Percentiles rank a stretch among this genome's conserved stretches.
Evolutionary conservation across 768 basidiomycete species (phyloP).

Genomic region (Trametopsis cervina): DNA sequence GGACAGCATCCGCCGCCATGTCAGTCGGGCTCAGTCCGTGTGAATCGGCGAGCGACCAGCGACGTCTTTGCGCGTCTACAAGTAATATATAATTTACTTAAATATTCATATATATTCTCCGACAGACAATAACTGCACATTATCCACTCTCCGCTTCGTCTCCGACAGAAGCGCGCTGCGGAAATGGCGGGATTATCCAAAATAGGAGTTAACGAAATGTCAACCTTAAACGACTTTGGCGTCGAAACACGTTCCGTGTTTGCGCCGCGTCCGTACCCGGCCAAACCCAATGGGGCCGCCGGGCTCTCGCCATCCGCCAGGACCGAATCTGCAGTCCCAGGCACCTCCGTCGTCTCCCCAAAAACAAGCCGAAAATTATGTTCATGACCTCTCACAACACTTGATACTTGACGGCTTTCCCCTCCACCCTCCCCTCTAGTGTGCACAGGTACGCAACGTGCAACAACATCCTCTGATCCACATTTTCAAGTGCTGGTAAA

Average conservation of each 20-base stretch:
- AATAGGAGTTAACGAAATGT: too few species aligned
- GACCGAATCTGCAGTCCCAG: constrained; percentile 38
- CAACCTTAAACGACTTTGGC: constrained; percentile 27
- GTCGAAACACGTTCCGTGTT: constrained; percentile 76
- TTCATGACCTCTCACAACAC: constrained; percentile 20
- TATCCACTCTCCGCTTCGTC: too few species aligned
- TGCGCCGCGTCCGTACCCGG: constrained; percentile 48
- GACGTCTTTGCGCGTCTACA: too few species aligned
- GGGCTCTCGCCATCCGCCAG: constrained; percentile 43
- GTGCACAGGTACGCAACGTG: constrained; percentile 13
- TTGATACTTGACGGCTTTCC: constrained; percentile 14
- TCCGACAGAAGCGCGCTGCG: too few species aligned
- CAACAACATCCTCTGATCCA: constrained; percentile 15
- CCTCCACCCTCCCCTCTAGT: constrained; percentile 15
- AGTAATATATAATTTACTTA: too few species aligned
- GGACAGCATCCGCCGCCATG: too few species aligned
- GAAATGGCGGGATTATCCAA: not conserved
- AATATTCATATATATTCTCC: too few species aligned
- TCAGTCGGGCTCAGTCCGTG: too few species aligned
- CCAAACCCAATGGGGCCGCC: constrained; percentile 45
- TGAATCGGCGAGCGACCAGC: too few species aligned
- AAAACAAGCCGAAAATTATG: constrained; percentile 35
- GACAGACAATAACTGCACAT: too few species aligned
- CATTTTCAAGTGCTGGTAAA: constrained; percentile 13
- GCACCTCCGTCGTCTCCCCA: constrained; percentile 37